These are phyloP conservation scores for Seminavis robusta DNA, from an alignment of 108 stramenopile species.

Conservation along the genomic window DNA sequence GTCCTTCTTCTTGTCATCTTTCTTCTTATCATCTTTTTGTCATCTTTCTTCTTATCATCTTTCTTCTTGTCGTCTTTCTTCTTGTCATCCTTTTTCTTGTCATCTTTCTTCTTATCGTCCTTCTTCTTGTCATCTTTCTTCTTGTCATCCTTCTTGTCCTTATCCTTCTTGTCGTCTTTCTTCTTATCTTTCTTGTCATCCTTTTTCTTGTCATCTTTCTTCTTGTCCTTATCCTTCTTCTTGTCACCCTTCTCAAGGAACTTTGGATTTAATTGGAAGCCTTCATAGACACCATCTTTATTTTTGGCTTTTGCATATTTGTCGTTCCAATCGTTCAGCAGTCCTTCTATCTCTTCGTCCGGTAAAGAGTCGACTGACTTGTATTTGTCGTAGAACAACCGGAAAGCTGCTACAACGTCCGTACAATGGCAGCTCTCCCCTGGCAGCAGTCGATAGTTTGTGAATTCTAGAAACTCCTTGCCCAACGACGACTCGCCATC, in stretches of 20 bases:
- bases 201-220: slow-evolving; percentile 1
- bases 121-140: neutral
- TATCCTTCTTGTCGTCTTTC: neutral
- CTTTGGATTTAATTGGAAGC: slow-evolving; percentile 25
- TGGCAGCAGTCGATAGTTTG: slow-evolving; percentile 23
- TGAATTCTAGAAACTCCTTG: slow-evolving; percentile 9
- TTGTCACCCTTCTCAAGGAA: slow-evolving; percentile 4
- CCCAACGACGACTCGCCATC: no score
- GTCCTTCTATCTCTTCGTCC: slow-evolving; percentile 5
- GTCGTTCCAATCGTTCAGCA: slow-evolving; percentile 24
- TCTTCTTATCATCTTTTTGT: neutral
- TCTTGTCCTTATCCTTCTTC: slow-evolving; percentile 5
- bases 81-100: neutral
- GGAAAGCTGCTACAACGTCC: slow-evolving; percentile 18
- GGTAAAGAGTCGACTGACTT: neutral
- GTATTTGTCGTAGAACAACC: slow-evolving; percentile 11
- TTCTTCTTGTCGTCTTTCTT: slow-evolving; percentile 4
- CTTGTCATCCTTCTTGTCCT: neutral
- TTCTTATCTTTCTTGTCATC: neutral
- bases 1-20: neutral
- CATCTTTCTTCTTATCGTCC: neutral
- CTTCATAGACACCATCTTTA: slow-evolving; percentile 11
- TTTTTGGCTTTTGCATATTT: no score
- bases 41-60: slow-evolving; percentile 5
- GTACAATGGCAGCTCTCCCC: neutral